Evolutionary conservation across 257 asterid genomes (phyloP).

Genomic region (Salvia miltiorrhiza): DNA sequence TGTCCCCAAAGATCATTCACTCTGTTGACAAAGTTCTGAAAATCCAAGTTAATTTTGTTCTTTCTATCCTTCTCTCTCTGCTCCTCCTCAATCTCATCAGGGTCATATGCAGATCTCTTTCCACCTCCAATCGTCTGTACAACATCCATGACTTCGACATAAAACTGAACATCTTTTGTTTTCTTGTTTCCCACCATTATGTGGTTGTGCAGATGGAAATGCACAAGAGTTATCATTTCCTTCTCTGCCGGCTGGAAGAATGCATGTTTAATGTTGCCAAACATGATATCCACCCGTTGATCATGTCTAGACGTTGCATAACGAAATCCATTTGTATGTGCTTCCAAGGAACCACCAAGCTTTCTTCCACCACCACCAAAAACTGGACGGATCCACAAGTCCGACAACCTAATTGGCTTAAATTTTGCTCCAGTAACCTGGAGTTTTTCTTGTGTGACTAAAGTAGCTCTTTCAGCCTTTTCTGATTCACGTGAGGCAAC

Average conservation of each 20-base stretch:
- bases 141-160: slow-evolving; percentile 61
- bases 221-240: slow-evolving; percentile 64
- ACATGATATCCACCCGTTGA: slow-evolving; percentile 59
- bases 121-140: slow-evolving; percentile 62
- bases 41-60: slow-evolving; percentile 51
- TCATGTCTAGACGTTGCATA: slow-evolving; percentile 53
- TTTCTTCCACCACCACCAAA: slow-evolving; percentile 65
- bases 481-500: slow-evolving; percentile 43
- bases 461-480: slow-evolving; percentile 59
- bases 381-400: slow-evolving; percentile 60
- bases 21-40: too few relatives aligned
- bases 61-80: slow-evolving; percentile 57
- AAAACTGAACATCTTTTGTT: slow-evolving; percentile 58
- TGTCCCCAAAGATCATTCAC: too few relatives aligned
- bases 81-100: slow-evolving; percentile 73
- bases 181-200: slow-evolving; percentile 66
- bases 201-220: slow-evolving; percentile 60
- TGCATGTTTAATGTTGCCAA: slow-evolving; percentile 52
- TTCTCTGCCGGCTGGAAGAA: slow-evolving; percentile 69
- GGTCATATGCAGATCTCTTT: slow-evolving; percentile 61
- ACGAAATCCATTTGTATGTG: slow-evolving; percentile 58
- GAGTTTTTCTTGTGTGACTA: slow-evolving; percentile 56
- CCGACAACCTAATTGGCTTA: slow-evolving; percentile 52
- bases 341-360: slow-evolving; percentile 49
- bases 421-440: slow-evolving; percentile 45